Evolutionary conservation across 129 eudicot genomes (phyloP), one percentile per base, ranked within the genome.

Genomic region (Mikania micrantha): DNA sequence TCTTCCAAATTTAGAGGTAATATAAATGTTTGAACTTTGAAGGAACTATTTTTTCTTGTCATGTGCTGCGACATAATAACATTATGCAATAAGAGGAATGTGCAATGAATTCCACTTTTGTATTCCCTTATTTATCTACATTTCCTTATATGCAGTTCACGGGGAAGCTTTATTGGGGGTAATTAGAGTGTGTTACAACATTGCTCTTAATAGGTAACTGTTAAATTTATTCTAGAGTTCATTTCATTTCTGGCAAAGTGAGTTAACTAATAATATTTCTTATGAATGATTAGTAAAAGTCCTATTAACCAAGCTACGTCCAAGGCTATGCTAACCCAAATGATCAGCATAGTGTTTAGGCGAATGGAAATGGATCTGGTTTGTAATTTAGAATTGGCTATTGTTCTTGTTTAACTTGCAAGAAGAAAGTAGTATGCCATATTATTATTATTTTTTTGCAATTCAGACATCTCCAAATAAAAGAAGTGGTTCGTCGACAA

Each of bases 271-370:
- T 39, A 38, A 39, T 44, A 42, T 65, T 56, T 66, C 31, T 22
- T 77, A 41, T 80, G 66, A 58, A 67, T 83, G 71, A 47, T 65
- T 59, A 94, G 95, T 87, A 94, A 94, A 88, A 94, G 99, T 85
- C 93, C 95, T 42, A 77, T 94, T 66, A 94, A 94, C 83, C 99
- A 94, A 87, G 96, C 96, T 62, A 94, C 99, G 36, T 81, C 99
- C 77, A 94, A 94, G 85, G 99, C 99, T 64, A 94, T 90, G 97
- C 62, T 94, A 63, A 94, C 97, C 24, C 99, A 94, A 71, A 94
- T 94, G 99, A 87, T 94, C 84, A 94, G 85, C 80, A 83, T 94
- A 65, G 78, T 94, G 59, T 85, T 94, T 71, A 85, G 93, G 83
- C 82, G 99, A 74, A 94, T 90, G 97, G 99, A 94, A 82, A 68